Evolutionary conservation across 306 rosid species (phyloP).

Genomic region (Acacia acuminata): DNA sequence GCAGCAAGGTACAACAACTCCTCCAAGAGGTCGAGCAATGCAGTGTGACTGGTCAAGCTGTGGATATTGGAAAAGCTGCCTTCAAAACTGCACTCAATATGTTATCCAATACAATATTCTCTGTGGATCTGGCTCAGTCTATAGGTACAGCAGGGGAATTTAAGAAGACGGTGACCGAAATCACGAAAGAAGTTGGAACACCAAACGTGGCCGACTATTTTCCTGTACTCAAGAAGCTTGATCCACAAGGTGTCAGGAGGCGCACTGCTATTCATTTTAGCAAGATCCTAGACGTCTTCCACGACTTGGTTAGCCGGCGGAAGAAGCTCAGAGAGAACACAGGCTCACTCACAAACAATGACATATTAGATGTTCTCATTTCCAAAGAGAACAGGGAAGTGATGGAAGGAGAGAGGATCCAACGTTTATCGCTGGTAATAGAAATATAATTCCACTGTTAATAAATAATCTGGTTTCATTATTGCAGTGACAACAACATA

Average conservation of each 20-base stretch:
- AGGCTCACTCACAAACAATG: neutral
- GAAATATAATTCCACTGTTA: neutral
- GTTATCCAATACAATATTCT: conserved; percentile 50
- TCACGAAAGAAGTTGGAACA: conserved; percentile 36
- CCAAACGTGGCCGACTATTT: conserved; percentile 39
- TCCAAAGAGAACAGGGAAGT: conserved; percentile 19
- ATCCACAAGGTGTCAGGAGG: conserved; percentile 36
- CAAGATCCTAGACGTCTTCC: neutral
- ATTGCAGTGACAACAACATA: too few species aligned
- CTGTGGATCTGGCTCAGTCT: conserved; percentile 42
- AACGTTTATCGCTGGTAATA: conserved; percentile 27
- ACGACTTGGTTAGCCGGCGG: neutral
- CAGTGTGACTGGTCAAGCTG: conserved; percentile 19
- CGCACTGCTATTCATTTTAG: neutral
- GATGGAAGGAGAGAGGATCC: conserved; percentile 1
- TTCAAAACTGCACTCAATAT: conserved; percentile 42
- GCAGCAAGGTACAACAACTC: conserved; percentile 34
- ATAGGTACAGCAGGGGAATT: conserved; percentile 23
- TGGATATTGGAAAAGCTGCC: conserved; percentile 48
- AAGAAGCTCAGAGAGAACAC: conserved; percentile 4
- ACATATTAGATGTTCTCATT: conserved; percentile 40
- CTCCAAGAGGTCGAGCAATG: neutral
- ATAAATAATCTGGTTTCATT: neutral
- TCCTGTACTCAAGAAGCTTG: conserved; percentile 31
- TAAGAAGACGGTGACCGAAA: conserved; percentile 18